Base-by-base conservation (phyloP, 106 monocot species). In the Apostasia shenzhenica region DNA sequence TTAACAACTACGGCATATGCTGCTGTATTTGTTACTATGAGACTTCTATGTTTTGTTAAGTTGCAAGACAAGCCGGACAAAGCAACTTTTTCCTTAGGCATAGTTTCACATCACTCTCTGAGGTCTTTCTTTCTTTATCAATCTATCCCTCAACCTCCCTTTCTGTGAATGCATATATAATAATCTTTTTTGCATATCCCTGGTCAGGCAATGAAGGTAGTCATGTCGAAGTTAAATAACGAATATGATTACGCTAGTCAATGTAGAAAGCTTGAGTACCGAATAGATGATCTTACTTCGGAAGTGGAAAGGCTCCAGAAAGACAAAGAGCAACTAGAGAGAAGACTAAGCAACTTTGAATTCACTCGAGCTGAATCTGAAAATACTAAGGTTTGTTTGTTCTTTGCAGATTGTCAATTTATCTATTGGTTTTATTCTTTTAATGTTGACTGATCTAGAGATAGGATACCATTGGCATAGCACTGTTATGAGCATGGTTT, bases 151-250 rank as follows among this genome's bases (percentile, higher is more conserved):
- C 26, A 26, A 26, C 26, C 26, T 26, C 26, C 26, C 26, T 26
- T 26, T 26, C 26, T 26, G 26, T 26, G 26, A 26, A 26, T 26
- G 26, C 26, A 26, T 26, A 26, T 26, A 26, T 26, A 26, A 26
- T 0, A 26, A 26, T 26, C 26, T 26, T 26, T 26, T 26, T 26
- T 26, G 26, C 26, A 26, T 26, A 26, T 26, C 26, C 26, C 26
- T 26, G 0, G 26, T 26, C 73, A 92, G 92, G 92, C 92, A 67
- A 92, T 92, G 92, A 92, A 88, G 79, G 75, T 92, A 51, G 73
- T 83, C 12, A 76, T 70, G 45, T 56, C 88, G 8, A 88, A 85
- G 69, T 8, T 88, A 42, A 92, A 79, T 70, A 88, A 92, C 59
- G 92, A 92, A 77, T 76, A 88, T 62, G 88, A 92, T 81, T 92